phyloP scores from a whole-genome alignment of 768 basidiomycete genomes.

The Tylopilus intermedius region DNA sequence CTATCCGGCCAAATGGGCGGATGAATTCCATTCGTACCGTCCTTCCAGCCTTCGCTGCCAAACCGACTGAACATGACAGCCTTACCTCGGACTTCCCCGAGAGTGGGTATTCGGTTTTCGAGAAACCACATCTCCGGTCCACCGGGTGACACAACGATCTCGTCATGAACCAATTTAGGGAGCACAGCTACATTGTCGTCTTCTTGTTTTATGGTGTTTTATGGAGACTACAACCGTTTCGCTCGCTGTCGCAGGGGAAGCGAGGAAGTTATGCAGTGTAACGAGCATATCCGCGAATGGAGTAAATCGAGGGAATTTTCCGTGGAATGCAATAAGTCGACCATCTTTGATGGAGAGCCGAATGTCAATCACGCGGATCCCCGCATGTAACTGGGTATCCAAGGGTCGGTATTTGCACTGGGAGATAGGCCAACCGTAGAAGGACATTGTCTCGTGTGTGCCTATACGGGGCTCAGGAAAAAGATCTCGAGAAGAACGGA shows the following conservation, averaged over 20 bases:
- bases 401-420: constrained; percentile 78
- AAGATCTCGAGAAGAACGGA: constrained; percentile 29
- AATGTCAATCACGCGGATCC: constrained; percentile 79
- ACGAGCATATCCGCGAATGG: constrained; percentile 63
- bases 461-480: constrained; percentile 1
- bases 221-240: constrained; percentile 85
- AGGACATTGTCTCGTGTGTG: constrained; percentile 48
- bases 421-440: constrained; percentile 80
- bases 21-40: constrained; percentile 79
- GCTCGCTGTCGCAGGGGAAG: constrained; percentile 45
- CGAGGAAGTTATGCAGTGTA: constrained; percentile 60
- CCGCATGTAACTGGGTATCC: constrained; percentile 62
- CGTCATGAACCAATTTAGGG: constrained; percentile 59
- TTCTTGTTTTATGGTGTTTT: constrained; percentile 91
- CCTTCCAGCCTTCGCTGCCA: constrained; percentile 60
- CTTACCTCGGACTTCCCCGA: constrained; percentile 84
- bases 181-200: constrained; percentile 54
- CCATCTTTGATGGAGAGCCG: constrained; percentile 65
- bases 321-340: constrained; percentile 74
- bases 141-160: constrained; percentile 51
- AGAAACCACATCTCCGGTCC: constrained; percentile 71
- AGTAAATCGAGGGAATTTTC: constrained; percentile 64
- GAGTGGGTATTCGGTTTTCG: constrained; percentile 69
- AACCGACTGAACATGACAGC: constrained; percentile 85
- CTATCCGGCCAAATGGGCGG: constrained; percentile 85